These are phyloP conservation scores for Echinosophora koreensis DNA, from an alignment of 306 rosid species.

Conservation along the genomic window DNA sequence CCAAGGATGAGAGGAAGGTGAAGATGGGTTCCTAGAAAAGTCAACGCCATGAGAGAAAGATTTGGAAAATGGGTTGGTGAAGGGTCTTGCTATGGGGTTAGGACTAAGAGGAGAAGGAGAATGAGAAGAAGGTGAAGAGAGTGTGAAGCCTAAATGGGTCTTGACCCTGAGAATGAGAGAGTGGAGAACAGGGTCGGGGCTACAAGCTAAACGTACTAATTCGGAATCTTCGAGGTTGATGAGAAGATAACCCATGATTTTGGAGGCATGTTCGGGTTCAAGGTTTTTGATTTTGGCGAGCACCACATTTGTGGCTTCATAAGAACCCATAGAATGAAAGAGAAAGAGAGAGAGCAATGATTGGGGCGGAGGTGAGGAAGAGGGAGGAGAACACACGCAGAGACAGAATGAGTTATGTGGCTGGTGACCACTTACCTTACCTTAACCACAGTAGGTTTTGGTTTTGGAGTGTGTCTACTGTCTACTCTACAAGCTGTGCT, in stretches of 20 bases:
- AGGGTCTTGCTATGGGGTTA: constrained; percentile 77
- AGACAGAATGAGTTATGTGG: not conserved
- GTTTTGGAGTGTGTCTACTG: too few relatives aligned
- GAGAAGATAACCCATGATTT: constrained; percentile 89
- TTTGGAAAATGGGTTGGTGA: constrained; percentile 68
- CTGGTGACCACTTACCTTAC: not conserved
- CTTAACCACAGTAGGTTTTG: constrained; percentile 58
- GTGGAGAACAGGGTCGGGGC: constrained; percentile 73
- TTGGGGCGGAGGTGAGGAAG: too few relatives aligned
- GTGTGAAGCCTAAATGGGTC: constrained; percentile 60
- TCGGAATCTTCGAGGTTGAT: constrained; percentile 81
- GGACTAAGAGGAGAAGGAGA: constrained; percentile 63
- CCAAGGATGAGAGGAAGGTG: constrained; percentile 65
- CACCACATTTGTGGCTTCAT: constrained; percentile 79
- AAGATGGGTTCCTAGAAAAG: constrained; percentile 61
- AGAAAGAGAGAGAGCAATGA: too few relatives aligned
- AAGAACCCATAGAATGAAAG: constrained; percentile 61
- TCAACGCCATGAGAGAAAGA: constrained; percentile 71
- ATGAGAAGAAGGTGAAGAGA: constrained; percentile 43
- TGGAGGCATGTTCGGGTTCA: constrained; percentile 88
- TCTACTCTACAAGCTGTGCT: too few relatives aligned
- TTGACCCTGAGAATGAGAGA: constrained; percentile 67
- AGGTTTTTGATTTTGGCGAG: constrained; percentile 70
- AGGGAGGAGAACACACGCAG: not conserved
- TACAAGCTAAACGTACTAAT: constrained; percentile 69